Evolutionary conservation across 495 filamentous ascomycete genomes (phyloP).

Genomic region (Lasiosphaeriaceae sp.): DNA sequence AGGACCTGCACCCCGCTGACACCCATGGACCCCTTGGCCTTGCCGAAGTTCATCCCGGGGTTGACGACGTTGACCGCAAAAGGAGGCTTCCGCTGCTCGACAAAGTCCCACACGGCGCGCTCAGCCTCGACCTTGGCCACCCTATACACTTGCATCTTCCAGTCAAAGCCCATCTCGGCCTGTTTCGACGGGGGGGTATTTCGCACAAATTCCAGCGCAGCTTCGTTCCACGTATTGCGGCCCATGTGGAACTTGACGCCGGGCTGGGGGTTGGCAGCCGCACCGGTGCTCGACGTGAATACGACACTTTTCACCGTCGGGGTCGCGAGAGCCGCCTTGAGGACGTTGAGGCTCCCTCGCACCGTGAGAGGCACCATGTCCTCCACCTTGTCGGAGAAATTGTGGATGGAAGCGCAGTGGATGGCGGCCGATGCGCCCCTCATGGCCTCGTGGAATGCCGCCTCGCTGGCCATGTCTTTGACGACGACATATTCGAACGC

Average conservation of each 20-base stretch:
- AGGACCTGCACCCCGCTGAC: not conserved
- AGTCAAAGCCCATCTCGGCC: not conserved
- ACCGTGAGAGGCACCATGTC: not conserved
- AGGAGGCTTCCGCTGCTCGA: not conserved
- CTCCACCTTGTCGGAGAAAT: not conserved
- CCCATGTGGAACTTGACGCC: not conserved
- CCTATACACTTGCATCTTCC: not conserved
- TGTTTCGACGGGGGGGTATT: not conserved
- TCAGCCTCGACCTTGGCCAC: constrained; percentile 1
- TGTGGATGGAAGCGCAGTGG: not conserved
- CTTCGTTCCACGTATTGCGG: constrained; percentile 1
- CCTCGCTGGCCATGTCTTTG: not conserved
- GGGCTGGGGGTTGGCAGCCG: not conserved
- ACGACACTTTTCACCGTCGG: not conserved
- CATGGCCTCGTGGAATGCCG: not conserved
- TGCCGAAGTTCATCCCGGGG: not conserved
- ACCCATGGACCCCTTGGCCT: not conserved
- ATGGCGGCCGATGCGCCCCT: not conserved
- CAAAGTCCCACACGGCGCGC: not conserved
- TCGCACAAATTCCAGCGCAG: not conserved
- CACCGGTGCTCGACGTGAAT: not conserved
- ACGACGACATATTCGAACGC: not conserved
- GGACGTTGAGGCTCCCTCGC: not conserved
- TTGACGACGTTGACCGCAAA: not conserved
- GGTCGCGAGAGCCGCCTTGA: not conserved